A percentile compares a stretch with the other conserved stretches of the same genome.
phyloP scores from a whole-genome alignment of 2,329 filamentous ascomycete species.

The Anthostomella pinea region DNA sequence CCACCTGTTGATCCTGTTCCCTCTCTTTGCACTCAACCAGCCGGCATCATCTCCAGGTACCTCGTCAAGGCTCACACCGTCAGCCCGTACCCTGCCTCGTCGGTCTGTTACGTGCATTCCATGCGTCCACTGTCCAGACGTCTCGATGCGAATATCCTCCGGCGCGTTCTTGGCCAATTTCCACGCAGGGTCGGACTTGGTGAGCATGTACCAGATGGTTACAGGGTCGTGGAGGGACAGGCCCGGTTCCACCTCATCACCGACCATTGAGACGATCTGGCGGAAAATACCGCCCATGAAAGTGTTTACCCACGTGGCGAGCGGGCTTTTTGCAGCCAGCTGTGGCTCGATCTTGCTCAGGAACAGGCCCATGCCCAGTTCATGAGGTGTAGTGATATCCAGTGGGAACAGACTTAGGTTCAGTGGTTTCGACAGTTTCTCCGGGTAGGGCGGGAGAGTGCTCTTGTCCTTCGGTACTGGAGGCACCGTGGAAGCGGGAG shows the following conservation, averaged over 20 bases:
- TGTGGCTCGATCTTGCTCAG: conserved; percentile 51
- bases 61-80: conserved; percentile 45
- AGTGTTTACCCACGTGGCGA: conserved; percentile 69
- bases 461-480: conserved; percentile 52
- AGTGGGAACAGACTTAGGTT: conserved; percentile 71
- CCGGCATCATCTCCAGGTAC: conserved; percentile 68
- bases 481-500: conserved; percentile 78
- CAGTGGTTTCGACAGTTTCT: conserved; percentile 58
- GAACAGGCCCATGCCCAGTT: conserved; percentile 62
- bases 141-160: conserved; percentile 88
- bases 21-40: conserved; percentile 72
- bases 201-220: conserved; percentile 75
- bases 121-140: conserved; percentile 87
- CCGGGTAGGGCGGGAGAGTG: conserved; percentile 60
- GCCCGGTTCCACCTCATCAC: conserved; percentile 55
- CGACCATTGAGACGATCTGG: conserved; percentile 63
- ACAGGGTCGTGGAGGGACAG: conserved; percentile 75
- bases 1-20: conserved; percentile 79
- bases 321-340: conserved; percentile 62
- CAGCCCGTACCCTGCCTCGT: conserved; percentile 56
- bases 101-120: conserved; percentile 87
- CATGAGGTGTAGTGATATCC: conserved; percentile 72
- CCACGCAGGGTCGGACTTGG: conserved; percentile 57
- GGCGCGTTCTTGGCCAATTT: conserved; percentile 49
- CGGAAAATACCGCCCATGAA: conserved; percentile 70